A percentile compares a stretch with the other conserved stretches of the same genome.
Conservation (phyloP, 2,329 filamentous ascomycete species). For the Macroventuria anomochaeta region DNA sequence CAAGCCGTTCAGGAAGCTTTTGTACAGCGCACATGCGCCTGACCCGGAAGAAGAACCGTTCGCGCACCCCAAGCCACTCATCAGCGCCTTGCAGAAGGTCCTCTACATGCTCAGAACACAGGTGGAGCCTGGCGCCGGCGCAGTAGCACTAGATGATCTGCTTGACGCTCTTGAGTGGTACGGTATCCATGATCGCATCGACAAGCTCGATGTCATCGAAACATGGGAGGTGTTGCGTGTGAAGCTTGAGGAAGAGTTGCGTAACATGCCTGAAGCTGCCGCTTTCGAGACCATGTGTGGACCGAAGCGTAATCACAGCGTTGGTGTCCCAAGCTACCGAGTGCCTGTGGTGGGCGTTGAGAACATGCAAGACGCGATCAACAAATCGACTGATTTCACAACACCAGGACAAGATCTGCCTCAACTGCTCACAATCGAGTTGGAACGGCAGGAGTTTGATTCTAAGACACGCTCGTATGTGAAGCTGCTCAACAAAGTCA, state of each 20-base stretch:
- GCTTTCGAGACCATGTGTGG: slow-evolving; percentile 58
- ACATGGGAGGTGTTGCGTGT: slow-evolving; percentile 62
- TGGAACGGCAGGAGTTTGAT: slow-evolving; percentile 65
- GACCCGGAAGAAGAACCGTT: slow-evolving; percentile 55
- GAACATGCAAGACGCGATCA: slow-evolving; percentile 53
- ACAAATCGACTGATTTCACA: slow-evolving; percentile 38
- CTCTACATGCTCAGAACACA: slow-evolving; percentile 57
- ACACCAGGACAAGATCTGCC: slow-evolving; percentile 47
- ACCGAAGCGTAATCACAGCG: slow-evolving; percentile 37
- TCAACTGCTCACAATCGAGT: slow-evolving; percentile 61
- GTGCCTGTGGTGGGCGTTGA: slow-evolving; percentile 44
- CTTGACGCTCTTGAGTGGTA: slow-evolving; percentile 51
- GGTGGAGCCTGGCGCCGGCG: slow-evolving; percentile 46
- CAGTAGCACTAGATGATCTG: slow-evolving; percentile 46
- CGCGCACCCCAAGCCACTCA: slow-evolving; percentile 58
- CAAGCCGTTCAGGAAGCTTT: slow-evolving; percentile 63
- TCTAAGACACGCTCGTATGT: slow-evolving; percentile 61
- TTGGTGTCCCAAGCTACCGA: slow-evolving; percentile 46
- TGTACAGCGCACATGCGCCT: slow-evolving; percentile 59
- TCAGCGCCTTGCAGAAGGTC: slow-evolving; percentile 59
- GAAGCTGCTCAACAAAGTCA: slow-evolving; percentile 63
- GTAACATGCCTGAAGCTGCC: slow-evolving; percentile 51
- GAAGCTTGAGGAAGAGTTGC: slow-evolving; percentile 60
- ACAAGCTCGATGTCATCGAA: slow-evolving; percentile 60
- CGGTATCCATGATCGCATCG: slow-evolving; percentile 45